Base-by-base conservation (phyloP, 192 early-diverging fungal genomes). In the Blastocladiella britannica region DNA sequence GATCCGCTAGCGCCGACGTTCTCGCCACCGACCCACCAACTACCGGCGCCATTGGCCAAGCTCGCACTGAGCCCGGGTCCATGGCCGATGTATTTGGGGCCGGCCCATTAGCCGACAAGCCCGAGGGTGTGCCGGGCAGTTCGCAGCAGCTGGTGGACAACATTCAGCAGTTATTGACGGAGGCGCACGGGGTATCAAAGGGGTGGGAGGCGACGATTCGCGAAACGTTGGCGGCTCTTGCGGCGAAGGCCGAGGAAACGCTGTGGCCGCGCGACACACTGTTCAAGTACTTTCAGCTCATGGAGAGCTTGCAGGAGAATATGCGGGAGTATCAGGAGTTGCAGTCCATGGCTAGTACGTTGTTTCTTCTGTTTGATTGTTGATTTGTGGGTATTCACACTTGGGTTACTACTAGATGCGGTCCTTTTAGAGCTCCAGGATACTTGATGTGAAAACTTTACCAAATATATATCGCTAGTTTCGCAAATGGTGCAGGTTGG, bases 251-350 rank as follows among this genome's bases (percentile, higher is more conserved):
- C 20, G 57, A 54, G 25, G 67, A 70, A 25, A 71, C 72, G 1
- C 54, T 72, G 55, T 74, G 72, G 72, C 72, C 72, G 23, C 30
- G 67, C 4, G 70, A 74, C 53, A 65, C 66, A 15, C 56, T 74
- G 26, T 72, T 74, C 54, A 30, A 65, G 60, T 74, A 74, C 51
- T 53, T 74, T 27, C 72, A 74, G 52, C 52, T 66, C 31, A 72
- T 74, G 72, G 72, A 74, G 60, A 64, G 26, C 6, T 29, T 71
- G 22, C 52, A 68, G 55, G 72, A 74, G 54, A 74, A 74, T 51
- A 67, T 72, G 63, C 59, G 62, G 28, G 72, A 74, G 55, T 72
- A 72, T 58, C 64, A 71, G 61, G 72, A 74, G 56, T 52, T 74
- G 53, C 66, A 72, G 55, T 55, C 62, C 12, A 25, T 74, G 55